Base-by-base conservation (phyloP, 1,139 yeast genomes). In the Suhomyces wounanorum region DNA sequence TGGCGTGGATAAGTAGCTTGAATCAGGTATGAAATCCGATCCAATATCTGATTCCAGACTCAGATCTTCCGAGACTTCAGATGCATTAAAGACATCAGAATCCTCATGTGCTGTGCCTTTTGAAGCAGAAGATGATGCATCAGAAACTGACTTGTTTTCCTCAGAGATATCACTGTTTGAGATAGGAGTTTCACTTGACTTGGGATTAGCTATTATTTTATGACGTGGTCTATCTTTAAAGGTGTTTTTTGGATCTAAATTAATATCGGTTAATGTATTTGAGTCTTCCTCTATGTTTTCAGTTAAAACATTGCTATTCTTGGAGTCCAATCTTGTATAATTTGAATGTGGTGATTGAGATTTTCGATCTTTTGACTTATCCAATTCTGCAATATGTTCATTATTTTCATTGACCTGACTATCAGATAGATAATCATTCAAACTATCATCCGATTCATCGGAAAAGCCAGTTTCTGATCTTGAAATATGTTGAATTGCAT, bases 11-110 rank as follows among this genome's bases (percentile, higher is more conserved):
- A 47, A 43, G 25, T 41, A 44, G n/a, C 43, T 39, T 3, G 49
- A 44, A 23, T 50, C 53, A n/a, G 50, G 50, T 13, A 41, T 41
- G 30, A 47, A 44, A 9, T 49, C 49, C 10, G 52, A 49, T 28
- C 28, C 47, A 40, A 36, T 35, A n/a, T 44, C 50, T 4, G 25
- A 28, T 26, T 36, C 42, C 50, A 30, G 40, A 26, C 21, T 39
- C 44, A 23, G 42, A 38, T 18, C 35, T 36, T 14, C n/a, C 9
- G 33, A 26, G 6, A 5, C 21, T 40, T 40, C 42, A 8, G 25
- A 14, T 6, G 18, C 4, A 3, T 33, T 18, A 14, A 14, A 16
- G 14, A 16, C 35, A 2, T 30, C 28, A 6, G 36, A 33, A 6
- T n/a, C 35, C 6, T 31, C 39, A 1, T 40, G n/a, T 16, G 26